These are phyloP conservation scores for Calocera viscosa DNA, from an alignment of 768 basidiomycete species.

Conservation along the genomic window DNA sequence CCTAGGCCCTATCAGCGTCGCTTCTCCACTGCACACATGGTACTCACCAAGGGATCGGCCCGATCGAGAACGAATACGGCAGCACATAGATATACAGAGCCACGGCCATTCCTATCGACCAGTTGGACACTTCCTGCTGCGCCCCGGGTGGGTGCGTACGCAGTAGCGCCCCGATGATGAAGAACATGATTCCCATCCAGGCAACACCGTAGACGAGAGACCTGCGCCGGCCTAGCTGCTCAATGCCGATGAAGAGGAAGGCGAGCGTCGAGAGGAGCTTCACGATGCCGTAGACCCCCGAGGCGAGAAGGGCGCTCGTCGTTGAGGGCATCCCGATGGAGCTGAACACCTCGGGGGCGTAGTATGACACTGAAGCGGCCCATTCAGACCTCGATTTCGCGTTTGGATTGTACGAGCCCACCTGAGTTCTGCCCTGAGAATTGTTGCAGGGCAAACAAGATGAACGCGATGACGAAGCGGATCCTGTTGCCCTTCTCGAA, in stretches of 20 bases:
- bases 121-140: slow-evolving; percentile 8
- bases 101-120: slow-evolving; percentile 67
- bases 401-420: too few species aligned
- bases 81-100: slow-evolving; percentile 78
- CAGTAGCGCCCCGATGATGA: slow-evolving; percentile 75
- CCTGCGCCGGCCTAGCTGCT: slow-evolving; percentile 28
- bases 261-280: slow-evolving; percentile 29
- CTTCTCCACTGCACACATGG: not conserved
- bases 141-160: slow-evolving; percentile 56
- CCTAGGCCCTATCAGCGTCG: slow-evolving; percentile 51
- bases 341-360: slow-evolving; percentile 28
- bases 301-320: slow-evolving; percentile 26
- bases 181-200: slow-evolving; percentile 71
- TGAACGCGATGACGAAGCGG: slow-evolving; percentile 71
- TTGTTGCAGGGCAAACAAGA: slow-evolving; percentile 30
- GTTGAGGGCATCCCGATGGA: slow-evolving; percentile 15
- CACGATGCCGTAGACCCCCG: slow-evolving; percentile 31
- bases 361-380: slow-evolving; percentile 57
- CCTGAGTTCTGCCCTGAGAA: slow-evolving; percentile 4
- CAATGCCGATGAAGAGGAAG: slow-evolving; percentile 30
- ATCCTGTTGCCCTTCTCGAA: slow-evolving; percentile 68
- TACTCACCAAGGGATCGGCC: not conserved
- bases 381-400: slow-evolving; percentile 43
- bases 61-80: slow-evolving; percentile 62
- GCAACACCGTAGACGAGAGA: slow-evolving; percentile 47